Evolutionary conservation across 805 yeast species (phyloP).

Genomic region (Ogataea polymorpha): DNA sequence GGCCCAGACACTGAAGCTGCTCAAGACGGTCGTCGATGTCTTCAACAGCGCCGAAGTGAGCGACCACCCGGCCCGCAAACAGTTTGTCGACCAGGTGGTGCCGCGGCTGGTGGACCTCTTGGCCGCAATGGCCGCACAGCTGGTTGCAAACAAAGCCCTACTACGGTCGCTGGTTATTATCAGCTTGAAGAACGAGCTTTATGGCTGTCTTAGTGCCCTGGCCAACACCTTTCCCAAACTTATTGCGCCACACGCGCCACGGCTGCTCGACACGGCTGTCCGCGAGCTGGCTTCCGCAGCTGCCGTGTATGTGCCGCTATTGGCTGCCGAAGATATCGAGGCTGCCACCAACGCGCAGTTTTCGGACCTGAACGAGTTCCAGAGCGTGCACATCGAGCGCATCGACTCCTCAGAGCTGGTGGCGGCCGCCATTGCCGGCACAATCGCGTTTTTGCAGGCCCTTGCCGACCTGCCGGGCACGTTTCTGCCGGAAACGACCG

Average conservation of each 20-base stretch:
- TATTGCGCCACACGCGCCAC: conserved; percentile 10
- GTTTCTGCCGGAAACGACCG: conserved; percentile 13
- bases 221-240: conserved; percentile 25
- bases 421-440: conserved; percentile 24
- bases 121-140: conserved; percentile 9
- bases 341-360: conserved; percentile 10
- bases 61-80: conserved; percentile 35
- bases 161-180: conserved; percentile 18
- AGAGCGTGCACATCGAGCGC: conserved; percentile 22
- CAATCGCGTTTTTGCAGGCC: conserved; percentile 32
- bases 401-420: conserved; percentile 23
- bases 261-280: conserved; percentile 14
- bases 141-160: conserved; percentile 3
- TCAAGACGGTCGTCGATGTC: conserved; percentile 51
- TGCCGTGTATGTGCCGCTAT: conserved; percentile 19
- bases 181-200: conserved; percentile 29
- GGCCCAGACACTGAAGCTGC: conserved; percentile 47
- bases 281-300: conserved; percentile 21
- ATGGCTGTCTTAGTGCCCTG: conserved; percentile 26
- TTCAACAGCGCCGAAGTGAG: conserved; percentile 50
- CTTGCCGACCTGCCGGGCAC: conserved; percentile 22
- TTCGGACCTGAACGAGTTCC: conserved; percentile 21
- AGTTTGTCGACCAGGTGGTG: conserved; percentile 32
- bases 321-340: conserved; percentile 6
- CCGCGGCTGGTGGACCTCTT: conserved; percentile 29